These are phyloP conservation scores for Begonia masoniana DNA, from an alignment of 306 rosid species.

Conservation along the genomic window DNA sequence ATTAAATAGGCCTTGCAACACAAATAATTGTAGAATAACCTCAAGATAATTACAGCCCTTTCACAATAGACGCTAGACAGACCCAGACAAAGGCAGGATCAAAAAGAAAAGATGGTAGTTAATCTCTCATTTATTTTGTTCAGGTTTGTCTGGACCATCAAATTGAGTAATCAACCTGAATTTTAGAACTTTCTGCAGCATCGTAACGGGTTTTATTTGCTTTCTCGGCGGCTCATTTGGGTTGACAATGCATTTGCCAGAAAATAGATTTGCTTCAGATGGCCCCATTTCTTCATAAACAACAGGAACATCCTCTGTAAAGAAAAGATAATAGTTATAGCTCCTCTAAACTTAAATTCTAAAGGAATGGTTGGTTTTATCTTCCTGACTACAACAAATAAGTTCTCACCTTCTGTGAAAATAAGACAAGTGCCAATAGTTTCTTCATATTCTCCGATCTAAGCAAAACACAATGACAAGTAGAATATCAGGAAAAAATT, in stretches of 20 bases:
- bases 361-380: no score
- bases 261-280: conserved; percentile 35
- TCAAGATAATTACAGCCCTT: no score
- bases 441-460: conserved; percentile 52
- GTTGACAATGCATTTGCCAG: conserved; percentile 34
- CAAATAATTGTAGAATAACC: no score
- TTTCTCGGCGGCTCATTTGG: conserved; percentile 35
- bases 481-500: background rate
- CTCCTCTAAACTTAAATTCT: background rate
- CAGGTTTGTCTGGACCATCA: conserved; percentile 8
- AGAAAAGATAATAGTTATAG: background rate
- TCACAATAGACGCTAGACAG: no score
- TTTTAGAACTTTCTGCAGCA: conserved; percentile 41
- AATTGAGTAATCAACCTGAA: conserved; percentile 37
- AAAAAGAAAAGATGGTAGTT: no score
- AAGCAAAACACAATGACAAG: conserved; percentile 7
- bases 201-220: conserved; percentile 27
- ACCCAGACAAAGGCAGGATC: no score
- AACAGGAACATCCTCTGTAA: conserved; percentile 10
- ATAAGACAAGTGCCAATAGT: conserved; percentile 43
- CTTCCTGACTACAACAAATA: background rate
- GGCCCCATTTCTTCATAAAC: conserved; percentile 48
- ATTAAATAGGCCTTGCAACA: no score
- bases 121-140: background rate
- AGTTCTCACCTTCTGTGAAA: conserved; percentile 13